Percentiles rank a stretch among this genome's conserved stretches.
These are phyloP conservation scores for Leishmania mexicana DNA, from an alignment of 208 protist genomes.

Conservation along the genomic window DNA sequence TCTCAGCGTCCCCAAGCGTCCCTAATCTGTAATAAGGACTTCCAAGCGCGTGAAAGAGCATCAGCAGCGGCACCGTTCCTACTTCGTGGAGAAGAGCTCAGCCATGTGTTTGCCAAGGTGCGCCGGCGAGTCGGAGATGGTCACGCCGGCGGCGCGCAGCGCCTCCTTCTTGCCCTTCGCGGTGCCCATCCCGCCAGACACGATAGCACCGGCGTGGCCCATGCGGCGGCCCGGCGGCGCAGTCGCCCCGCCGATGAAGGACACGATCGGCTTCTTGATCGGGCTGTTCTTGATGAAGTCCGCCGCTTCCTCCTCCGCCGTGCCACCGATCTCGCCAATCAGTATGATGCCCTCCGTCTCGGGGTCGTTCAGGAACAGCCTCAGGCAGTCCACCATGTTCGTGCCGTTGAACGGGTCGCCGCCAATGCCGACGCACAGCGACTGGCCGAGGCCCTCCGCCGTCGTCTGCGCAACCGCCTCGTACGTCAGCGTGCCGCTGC, in stretches of 20 bases:
- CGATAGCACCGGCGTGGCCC: constrained; percentile 99
- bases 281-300: constrained; percentile 96
- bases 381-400: constrained; percentile 98
- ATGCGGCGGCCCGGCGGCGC: constrained; percentile 97
- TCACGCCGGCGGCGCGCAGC: constrained; percentile 91
- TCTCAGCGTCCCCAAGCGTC: not conserved
- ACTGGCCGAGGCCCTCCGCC: constrained; percentile 95
- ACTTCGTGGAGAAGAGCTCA: constrained; percentile 71
- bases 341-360: constrained; percentile 98
- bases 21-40: not conserved
- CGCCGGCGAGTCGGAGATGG: constrained; percentile 94
- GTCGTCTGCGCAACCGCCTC: constrained; percentile 99
- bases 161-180: constrained; percentile 97
- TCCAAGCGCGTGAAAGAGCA: not conserved
- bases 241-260: constrained; percentile 98
- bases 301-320: constrained; percentile 98
- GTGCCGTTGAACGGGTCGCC: constrained; percentile 99
- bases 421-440: constrained; percentile 98
- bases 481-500: constrained; percentile 99
- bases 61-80: not conserved
- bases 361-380: constrained; percentile 97
- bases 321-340: constrained; percentile 99
- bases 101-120: constrained; percentile 94
- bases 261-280: constrained; percentile 97
- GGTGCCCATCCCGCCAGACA: constrained; percentile 94